These are phyloP conservation scores for Ocimum tenuiflorum DNA, from an alignment of 257 asterid genomes.

Conservation along the genomic window DNA sequence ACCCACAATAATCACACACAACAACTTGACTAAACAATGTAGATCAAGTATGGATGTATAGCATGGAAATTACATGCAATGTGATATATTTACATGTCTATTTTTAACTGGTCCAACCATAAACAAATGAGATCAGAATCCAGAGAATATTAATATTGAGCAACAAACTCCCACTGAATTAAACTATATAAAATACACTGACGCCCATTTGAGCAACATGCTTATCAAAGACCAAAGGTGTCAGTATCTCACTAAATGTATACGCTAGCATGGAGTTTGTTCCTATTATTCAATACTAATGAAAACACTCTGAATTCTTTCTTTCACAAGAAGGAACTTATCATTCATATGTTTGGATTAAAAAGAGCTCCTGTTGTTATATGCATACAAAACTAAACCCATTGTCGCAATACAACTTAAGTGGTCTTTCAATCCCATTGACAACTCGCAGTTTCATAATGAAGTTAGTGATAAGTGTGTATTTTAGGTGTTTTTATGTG, in stretches of 20 bases:
- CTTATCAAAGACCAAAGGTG: background rate
- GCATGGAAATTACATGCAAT: no score
- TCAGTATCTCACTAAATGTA: background rate
- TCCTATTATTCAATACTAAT: background rate
- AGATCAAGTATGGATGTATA: no score
- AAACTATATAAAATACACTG: no score
- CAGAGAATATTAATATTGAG: no score
- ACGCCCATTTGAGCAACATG: background rate
- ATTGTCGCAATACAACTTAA: background rate
- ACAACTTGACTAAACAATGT: no score
- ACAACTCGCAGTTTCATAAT: background rate
- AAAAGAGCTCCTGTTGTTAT: background rate
- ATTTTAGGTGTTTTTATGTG: no score
- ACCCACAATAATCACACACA: no score
- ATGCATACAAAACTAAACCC: background rate
- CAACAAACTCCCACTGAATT: background rate
- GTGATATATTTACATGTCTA: no score
- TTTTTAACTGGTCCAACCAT: no score
- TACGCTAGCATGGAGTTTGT: background rate
- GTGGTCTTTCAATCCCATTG: no score
- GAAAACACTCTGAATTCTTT: background rate
- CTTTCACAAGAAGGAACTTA: background rate
- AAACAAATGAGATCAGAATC: no score
- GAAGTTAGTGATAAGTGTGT: no score
- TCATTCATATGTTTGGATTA: background rate